Percentiles rank a stretch among this genome's conserved stretches.
Conservation (phyloP, 768 basidiomycete species). For the Tremella mesenterica region DNA sequence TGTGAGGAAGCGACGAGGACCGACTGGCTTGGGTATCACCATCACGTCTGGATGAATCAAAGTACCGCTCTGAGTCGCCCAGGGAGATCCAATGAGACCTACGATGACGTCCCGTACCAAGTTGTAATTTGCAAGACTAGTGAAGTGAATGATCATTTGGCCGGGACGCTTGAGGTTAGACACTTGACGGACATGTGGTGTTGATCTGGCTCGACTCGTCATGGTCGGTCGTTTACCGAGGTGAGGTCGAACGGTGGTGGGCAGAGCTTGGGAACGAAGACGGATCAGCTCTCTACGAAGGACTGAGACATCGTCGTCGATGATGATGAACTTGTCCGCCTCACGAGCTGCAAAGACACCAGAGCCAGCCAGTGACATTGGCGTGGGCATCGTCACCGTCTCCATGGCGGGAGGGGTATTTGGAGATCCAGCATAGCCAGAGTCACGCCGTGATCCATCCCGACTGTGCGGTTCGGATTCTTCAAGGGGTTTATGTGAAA, state of each 20-base stretch:
- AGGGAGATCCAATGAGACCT: conserved; percentile 52
- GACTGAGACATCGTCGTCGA: conserved; percentile 82
- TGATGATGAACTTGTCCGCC: conserved; percentile 58
- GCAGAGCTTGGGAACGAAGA: conserved; percentile 49
- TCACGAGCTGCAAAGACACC: neutral
- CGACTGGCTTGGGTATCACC: conserved; percentile 94
- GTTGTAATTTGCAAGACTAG: conserved; percentile 81
- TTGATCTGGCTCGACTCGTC: conserved; percentile 52
- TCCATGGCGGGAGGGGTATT: conserved; percentile 4
- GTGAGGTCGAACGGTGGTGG: conserved; percentile 28
- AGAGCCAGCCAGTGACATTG: neutral
- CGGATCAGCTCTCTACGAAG: conserved; percentile 66
- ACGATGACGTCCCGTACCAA: conserved; percentile 75
- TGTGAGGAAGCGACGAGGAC: conserved; percentile 84
- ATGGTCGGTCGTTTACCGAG: conserved; percentile 37
- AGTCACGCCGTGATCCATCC: conserved; percentile 7
- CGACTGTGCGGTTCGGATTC: conserved; percentile 15
- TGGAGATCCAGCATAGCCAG: conserved; percentile 11
- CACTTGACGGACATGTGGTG: conserved; percentile 61
- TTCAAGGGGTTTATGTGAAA: conserved; percentile 57
- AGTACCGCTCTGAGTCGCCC: conserved; percentile 30
- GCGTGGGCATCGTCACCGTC: neutral
- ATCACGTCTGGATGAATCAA: conserved; percentile 69
- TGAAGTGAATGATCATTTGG: conserved; percentile 74
- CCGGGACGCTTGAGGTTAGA: neutral